These are phyloP conservation scores for Lepidium sativum DNA, from an alignment of 345 rosid species.

Conservation along the genomic window DNA sequence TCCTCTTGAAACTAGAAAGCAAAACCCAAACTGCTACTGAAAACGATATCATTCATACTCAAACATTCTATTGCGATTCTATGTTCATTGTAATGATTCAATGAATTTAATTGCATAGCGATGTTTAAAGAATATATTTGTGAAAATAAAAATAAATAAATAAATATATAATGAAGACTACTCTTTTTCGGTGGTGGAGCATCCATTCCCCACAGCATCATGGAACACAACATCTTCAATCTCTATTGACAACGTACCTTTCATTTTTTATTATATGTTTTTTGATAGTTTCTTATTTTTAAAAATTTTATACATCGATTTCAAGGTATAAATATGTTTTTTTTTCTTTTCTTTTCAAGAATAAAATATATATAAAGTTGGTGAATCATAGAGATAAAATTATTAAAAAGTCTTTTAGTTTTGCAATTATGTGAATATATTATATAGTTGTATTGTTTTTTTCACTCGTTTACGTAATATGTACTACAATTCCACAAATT, in stretches of 20 bases:
- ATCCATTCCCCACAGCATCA: constrained; percentile 17
- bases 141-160: background rate
- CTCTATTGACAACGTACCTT: background rate
- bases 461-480: background rate
- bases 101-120: background rate
- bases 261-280: background rate
- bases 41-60: constrained; percentile 5
- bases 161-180: background rate
- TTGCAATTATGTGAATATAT: background rate
- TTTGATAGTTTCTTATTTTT: background rate
- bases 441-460: background rate
- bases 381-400: background rate
- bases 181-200: constrained; percentile 19
- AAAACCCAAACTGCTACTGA: constrained; percentile 16
- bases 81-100: background rate
- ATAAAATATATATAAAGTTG: background rate
- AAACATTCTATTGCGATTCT: background rate
- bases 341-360: background rate
- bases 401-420: background rate
- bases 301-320: constrained; percentile 4
- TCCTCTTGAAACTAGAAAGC: constrained; percentile 7
- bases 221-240: constrained; percentile 6
- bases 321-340: background rate
- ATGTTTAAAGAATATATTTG: background rate
- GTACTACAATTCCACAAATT: background rate